Conservation (phyloP, 768 basidiomycete genomes). For the Amanita inopinata region DNA sequence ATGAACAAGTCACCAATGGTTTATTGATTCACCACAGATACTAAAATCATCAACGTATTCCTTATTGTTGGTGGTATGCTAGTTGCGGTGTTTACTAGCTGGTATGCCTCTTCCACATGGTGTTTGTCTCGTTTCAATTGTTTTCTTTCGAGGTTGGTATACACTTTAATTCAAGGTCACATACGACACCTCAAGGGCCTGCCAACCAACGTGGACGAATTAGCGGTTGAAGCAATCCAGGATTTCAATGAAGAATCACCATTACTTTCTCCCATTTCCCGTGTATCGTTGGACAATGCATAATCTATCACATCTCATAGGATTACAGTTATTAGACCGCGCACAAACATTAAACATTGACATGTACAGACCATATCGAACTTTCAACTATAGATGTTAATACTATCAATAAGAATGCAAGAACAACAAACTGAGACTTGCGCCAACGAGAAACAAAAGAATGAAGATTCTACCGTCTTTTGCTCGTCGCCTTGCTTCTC, state of each 20-base stretch:
- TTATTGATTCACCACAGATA: conserved; percentile 27
- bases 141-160: conserved; percentile 44
- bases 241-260: conserved; percentile 54
- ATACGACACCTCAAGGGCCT: conserved; percentile 44
- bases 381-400: conserved; percentile 12
- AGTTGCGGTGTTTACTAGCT: conserved; percentile 52
- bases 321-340: conserved; percentile 1
- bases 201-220: conserved; percentile 38
- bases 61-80: conserved; percentile 52
- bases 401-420: conserved; percentile 72
- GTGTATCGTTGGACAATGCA: conserved; percentile 2
- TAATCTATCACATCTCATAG: conserved; percentile 5
- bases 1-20: too few relatives aligned
- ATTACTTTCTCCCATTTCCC: conserved; percentile 26
- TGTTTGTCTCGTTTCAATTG: neutral
- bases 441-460: conserved; percentile 85
- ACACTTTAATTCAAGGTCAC: conserved; percentile 51
- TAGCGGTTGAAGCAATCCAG: conserved; percentile 51
- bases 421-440: conserved; percentile 86
- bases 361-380: conserved; percentile 4
- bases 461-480: conserved; percentile 86
- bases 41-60: conserved; percentile 54
- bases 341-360: too few relatives aligned
- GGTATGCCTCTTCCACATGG: conserved; percentile 31
- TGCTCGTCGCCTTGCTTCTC: conserved; percentile 79